Percentiles rank a stretch among this genome's conserved stretches.
These are phyloP conservation scores for Epichloe coenophiala DNA, from an alignment of 2,329 filamentous ascomycete genomes.

Conservation along the genomic window DNA sequence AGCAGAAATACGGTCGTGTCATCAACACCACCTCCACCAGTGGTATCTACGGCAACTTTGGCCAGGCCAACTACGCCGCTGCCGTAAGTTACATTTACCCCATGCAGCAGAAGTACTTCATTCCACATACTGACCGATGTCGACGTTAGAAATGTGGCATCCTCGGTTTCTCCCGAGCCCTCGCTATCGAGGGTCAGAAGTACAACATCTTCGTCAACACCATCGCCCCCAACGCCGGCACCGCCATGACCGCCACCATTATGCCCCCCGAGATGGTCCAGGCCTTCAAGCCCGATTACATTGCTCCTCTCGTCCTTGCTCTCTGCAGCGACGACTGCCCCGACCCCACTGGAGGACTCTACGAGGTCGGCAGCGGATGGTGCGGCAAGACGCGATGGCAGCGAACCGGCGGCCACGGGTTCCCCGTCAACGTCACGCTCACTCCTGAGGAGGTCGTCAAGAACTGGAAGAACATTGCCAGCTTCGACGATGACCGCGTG, in stretches of 20 bases:
- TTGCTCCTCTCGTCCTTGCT: conserved; percentile 81
- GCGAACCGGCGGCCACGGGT: conserved; percentile 74
- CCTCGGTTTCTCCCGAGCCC: conserved; percentile 83
- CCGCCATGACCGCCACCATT: conserved; percentile 84
- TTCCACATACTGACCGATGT: not conserved
- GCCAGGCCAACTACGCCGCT: conserved; percentile 93
- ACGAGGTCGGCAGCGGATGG: conserved; percentile 94
- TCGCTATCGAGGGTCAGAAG: conserved; percentile 86
- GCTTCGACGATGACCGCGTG: conserved; percentile 77
- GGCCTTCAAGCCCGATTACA: conserved; percentile 98
- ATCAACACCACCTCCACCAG: conserved; percentile 95
- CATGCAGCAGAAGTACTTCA: too few relatives aligned
- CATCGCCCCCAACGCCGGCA: conserved; percentile 94
- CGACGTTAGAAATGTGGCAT: conserved; percentile 68
- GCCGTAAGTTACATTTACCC: conserved; percentile 42
- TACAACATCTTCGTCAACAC: conserved; percentile 98
- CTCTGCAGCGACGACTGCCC: conserved; percentile 79
- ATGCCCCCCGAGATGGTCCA: conserved; percentile 98
- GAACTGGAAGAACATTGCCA: conserved; percentile 63
- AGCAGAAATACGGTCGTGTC: conserved; percentile 96
- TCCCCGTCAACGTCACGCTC: conserved; percentile 73
- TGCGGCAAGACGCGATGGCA: conserved; percentile 88
- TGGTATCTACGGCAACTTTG: conserved; percentile 98
- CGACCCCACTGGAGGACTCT: conserved; percentile 72
- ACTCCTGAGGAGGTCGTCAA: conserved; percentile 73